phyloP scores from a whole-genome alignment of 1,284 basidiomycete genomes.

The Malassezia globosa region DNA sequence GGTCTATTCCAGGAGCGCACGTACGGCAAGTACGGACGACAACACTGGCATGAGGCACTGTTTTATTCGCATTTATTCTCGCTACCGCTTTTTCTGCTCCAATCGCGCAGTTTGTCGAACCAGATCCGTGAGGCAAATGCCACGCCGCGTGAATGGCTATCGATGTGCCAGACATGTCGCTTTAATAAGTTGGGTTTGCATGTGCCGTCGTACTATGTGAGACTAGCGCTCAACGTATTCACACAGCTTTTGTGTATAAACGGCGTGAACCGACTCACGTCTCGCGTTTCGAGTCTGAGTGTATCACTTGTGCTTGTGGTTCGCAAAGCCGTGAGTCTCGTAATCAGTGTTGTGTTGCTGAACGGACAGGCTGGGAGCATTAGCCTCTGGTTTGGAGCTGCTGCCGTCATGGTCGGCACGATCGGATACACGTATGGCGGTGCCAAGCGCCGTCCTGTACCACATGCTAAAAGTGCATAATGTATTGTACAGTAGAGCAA shows the following conservation, averaged over 20 bases:
- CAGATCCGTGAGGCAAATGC: constrained; percentile 25
- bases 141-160: constrained; percentile 28
- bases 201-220: constrained; percentile 59
- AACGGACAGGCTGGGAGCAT: constrained; percentile 15
- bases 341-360: constrained; percentile 59
- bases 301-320: constrained; percentile 81
- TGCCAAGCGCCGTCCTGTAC: background rate
- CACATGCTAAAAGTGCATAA: background rate
- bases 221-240: constrained; percentile 61
- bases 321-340: constrained; percentile 72
- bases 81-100: constrained; percentile 57
- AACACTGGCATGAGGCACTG: constrained; percentile 76
- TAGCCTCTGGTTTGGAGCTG: constrained; percentile 35
- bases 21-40: constrained; percentile 57
- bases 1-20: constrained; percentile 78
- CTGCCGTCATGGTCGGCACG: constrained; percentile 61
- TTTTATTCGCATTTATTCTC: constrained; percentile 65
- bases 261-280: constrained; percentile 74
- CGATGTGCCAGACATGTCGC: constrained; percentile 3
- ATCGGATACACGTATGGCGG: constrained; percentile 54
- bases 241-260: constrained; percentile 81
- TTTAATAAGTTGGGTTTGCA: constrained; percentile 21
- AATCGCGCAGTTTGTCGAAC: constrained; percentile 1
- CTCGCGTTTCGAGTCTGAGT: constrained; percentile 61
- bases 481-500: background rate